Base-by-base conservation (phyloP, 2,329 filamentous ascomycete species). In the Sordariomycetes sp. region DNA sequence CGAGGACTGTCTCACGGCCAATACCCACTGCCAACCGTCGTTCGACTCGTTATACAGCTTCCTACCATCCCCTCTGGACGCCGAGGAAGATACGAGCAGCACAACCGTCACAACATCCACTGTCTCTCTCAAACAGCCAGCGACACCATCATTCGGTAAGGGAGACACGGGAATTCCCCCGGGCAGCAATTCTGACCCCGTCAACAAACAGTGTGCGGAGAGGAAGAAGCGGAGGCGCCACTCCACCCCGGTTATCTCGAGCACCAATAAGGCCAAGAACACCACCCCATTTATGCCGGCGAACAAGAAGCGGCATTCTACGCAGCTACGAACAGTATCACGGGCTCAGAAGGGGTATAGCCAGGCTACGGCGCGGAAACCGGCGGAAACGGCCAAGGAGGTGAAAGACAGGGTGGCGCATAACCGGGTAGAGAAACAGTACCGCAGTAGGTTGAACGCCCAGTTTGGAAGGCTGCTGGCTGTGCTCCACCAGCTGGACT, bases 381-480 rank as follows among this genome's bases (percentile, higher is more conserved):
- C 64, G 12, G 59, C 62, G 34, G 66, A 67, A 57, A 62, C 66
- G 37, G 57, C 58, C 1, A 64, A 66, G 43, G 65, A 67, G 40
- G 64, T 65, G 50, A 63, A 65, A 53, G 66, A 64, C 1, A 62
- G 68, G 16, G 67, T 65, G 57, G 66, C 66, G 53, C 75, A 77
- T 62, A 77, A 77, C 64, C 71, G 75, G 55, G 74, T 77, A 10
- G 75, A 77, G 66, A 75, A 76, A 63, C 74, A 77, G 63, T 77
- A 77, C 66, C 73, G 75, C 40, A 75, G 76, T 66, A 68, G 75
- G 25, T 71, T 77, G 37, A 77, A 77, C 60, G 66, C 68, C 2
- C 73, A 77, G 64, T 77, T 76, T 59, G 73, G 76, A 63, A 67
- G 68, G 51, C 71, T 77, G 14, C 67, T 77, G 1, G 67, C 69